Percentiles rank a stretch among this genome's conserved stretches.
Evolutionary conservation across 495 filamentous ascomycete species (phyloP).

Genomic region (Tetracladium setigerum): DNA sequence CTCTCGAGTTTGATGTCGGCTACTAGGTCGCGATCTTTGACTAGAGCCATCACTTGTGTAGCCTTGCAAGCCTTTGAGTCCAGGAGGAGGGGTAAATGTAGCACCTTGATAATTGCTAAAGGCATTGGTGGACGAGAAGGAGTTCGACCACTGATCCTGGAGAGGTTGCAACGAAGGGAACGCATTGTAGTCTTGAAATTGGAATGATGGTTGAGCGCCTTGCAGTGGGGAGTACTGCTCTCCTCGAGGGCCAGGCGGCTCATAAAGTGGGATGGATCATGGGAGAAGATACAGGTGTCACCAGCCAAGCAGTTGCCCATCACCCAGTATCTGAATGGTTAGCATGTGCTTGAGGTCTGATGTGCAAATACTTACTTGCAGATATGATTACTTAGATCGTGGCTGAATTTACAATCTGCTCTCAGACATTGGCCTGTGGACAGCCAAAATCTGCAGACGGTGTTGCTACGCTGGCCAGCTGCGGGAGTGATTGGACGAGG

Average conservation of each 20-base stretch:
- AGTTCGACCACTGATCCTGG: conserved; percentile 55
- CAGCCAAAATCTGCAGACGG: conserved; percentile 94
- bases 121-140: conserved; percentile 35
- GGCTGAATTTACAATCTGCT: conserved; percentile 94
- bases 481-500: conserved; percentile 66
- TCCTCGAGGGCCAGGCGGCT: conserved; percentile 59
- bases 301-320: conserved; percentile 95
- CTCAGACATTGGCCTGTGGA: conserved; percentile 87
- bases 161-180: conserved; percentile 69
- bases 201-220: conserved; percentile 54
- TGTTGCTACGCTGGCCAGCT: conserved; percentile 61
- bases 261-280: conserved; percentile 81
- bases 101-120: conserved; percentile 36
- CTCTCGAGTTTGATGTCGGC: conserved; percentile 57
- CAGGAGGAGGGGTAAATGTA: conserved; percentile 52
- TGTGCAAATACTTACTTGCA: conserved; percentile 75
- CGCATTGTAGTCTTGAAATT: conserved; percentile 80
- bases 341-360: conserved; percentile 8
- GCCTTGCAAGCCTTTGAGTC: conserved; percentile 44
- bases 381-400: conserved; percentile 89
- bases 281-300: conserved; percentile 92
- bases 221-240: conserved; percentile 51
- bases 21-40: conserved; percentile 77
- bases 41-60: conserved; percentile 51
- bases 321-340: conserved; percentile 75